A percentile compares a stretch with the other conserved stretches of the same genome.
phyloP scores from a whole-genome alignment of 1,284 basidiomycete species.

The Cystobasidium sp. region DNA sequence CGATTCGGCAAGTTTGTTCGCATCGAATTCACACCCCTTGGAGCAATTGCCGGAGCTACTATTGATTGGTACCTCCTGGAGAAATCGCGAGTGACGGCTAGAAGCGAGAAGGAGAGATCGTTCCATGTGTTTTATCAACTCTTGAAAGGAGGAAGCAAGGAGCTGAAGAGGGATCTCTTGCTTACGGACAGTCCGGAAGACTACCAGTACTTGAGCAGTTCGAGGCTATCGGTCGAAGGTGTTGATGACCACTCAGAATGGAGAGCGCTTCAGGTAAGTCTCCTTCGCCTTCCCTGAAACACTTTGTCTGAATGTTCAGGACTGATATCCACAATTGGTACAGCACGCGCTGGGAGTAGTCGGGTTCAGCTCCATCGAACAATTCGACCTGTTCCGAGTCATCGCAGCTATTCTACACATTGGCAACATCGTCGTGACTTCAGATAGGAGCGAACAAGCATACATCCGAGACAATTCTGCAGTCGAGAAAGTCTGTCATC shows the following conservation, averaged over 20 bases:
- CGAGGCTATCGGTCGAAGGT: slow-evolving; percentile 87
- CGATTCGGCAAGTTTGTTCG: slow-evolving; percentile 97
- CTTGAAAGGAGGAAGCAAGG: slow-evolving; percentile 59
- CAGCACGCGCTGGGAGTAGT: slow-evolving; percentile 81
- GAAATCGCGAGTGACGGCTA: slow-evolving; percentile 91
- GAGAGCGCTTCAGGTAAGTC: slow-evolving; percentile 71
- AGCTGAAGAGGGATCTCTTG: slow-evolving; percentile 64
- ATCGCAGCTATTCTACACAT: slow-evolving; percentile 93
- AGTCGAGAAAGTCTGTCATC: slow-evolving; percentile 83
- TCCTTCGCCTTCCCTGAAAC: too few relatives aligned
- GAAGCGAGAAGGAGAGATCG: slow-evolving; percentile 83
- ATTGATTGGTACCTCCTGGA: slow-evolving; percentile 99
- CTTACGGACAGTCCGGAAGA: slow-evolving; percentile 76
- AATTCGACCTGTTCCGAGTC: slow-evolving; percentile 91
- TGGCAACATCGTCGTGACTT: slow-evolving; percentile 85
- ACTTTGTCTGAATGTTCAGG: too few relatives aligned
- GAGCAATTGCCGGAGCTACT: slow-evolving; percentile 95
- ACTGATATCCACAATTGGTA: neutral
- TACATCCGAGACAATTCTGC: slow-evolving; percentile 63
- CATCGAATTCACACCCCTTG: slow-evolving; percentile 90
- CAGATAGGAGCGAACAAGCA: slow-evolving; percentile 85
- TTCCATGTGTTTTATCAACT: slow-evolving; percentile 99
- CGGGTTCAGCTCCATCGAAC: slow-evolving; percentile 82
- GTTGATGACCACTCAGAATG: slow-evolving; percentile 92
- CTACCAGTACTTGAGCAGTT: slow-evolving; percentile 90